Evolutionary conservation across 2,329 filamentous ascomycete species (phyloP), one percentile per base, ranked within the genome.

Genomic region (Lizonia empirigonia): DNA sequence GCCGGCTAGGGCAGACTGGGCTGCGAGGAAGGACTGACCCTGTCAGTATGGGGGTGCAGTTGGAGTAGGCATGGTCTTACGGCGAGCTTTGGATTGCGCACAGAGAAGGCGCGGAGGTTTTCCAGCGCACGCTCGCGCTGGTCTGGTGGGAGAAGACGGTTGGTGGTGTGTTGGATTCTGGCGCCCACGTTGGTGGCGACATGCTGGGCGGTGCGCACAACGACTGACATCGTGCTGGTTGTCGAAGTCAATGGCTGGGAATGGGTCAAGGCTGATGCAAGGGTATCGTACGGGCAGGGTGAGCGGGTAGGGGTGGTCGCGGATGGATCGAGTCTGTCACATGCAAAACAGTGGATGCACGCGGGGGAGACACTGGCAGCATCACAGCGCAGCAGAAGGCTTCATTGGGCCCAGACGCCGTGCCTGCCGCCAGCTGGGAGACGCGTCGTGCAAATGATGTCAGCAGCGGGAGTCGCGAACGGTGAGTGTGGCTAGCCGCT

Each of bases 41-140:
- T 7, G 32, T 62, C 27, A 58, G 50, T 24, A n/a, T 9, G 16
- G 9, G 6, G 10, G 7, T 33, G 18, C 19, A 18, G 22, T 18
- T 13, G 9, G n/a, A 9, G 4, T 15, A 2, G n/a, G 4, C 5
- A 7, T 16, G 16, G 1, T 3, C 85, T 18, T 77, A 90, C 88
- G 47, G 88, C 85, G 34, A 91, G 76, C 55, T 90, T 76, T 2
- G 90, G 90, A 49, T 87, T 86, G 39, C 80, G 76, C 5, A 79
- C 72, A 13, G 86, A 84, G 64, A 89, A 87, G 5, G 75, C 68
- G 27, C 78, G 76, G 22, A 82, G 71, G 35, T 76, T 78, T 13
- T 81, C 76, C 60, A 85, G 79, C 33, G 83, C 77, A 48, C 79
- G 77, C 56, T 84, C 79, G 40, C 88, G 81, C 52, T 82, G 81